These are phyloP conservation scores for Linnemannia exigua DNA, from an alignment of 192 early-diverging fungal species.

Conservation along the genomic window DNA sequence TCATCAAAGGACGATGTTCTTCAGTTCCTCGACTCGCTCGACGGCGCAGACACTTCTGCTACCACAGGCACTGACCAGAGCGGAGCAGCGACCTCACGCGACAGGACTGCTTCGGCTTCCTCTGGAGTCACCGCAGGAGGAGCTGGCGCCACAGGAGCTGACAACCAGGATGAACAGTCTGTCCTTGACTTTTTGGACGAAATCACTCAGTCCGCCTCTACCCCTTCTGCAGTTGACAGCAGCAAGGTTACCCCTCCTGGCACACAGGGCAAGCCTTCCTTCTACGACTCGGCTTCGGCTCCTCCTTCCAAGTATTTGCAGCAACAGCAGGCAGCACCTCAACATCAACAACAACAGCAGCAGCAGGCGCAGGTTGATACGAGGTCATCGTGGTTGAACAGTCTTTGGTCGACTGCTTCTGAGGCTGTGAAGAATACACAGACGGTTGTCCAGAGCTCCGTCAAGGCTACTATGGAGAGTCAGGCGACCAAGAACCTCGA, in stretches of 20 bases:
- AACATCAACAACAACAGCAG: constrained; percentile 41
- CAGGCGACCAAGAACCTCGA: constrained; percentile 63
- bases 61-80: constrained; percentile 6
- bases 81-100: constrained; percentile 5
- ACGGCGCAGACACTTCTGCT: constrained; percentile 19
- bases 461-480: constrained; percentile 64
- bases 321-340: constrained; percentile 21
- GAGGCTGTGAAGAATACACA: constrained; percentile 71
- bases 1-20: constrained; percentile 57
- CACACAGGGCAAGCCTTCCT: constrained; percentile 40
- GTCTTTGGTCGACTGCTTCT: constrained; percentile 65
- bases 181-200: constrained; percentile 63
- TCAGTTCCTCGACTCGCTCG: constrained; percentile 61
- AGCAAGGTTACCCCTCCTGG: constrained; percentile 47
- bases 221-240: constrained; percentile 45
- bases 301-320: constrained; percentile 30
- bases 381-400: constrained; percentile 61
- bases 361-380: constrained; percentile 34
- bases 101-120: constrained; percentile 11
- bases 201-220: constrained; percentile 56
- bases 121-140: neutral
- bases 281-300: constrained; percentile 29
- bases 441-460: constrained; percentile 63
- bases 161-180: constrained; percentile 54
- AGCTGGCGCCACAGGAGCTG: neutral